A percentile compares a stretch with the other conserved stretches of the same genome.
phyloP scores from a whole-genome alignment of 108 stramenopile species.

The Conticribra weissflogii region DNA sequence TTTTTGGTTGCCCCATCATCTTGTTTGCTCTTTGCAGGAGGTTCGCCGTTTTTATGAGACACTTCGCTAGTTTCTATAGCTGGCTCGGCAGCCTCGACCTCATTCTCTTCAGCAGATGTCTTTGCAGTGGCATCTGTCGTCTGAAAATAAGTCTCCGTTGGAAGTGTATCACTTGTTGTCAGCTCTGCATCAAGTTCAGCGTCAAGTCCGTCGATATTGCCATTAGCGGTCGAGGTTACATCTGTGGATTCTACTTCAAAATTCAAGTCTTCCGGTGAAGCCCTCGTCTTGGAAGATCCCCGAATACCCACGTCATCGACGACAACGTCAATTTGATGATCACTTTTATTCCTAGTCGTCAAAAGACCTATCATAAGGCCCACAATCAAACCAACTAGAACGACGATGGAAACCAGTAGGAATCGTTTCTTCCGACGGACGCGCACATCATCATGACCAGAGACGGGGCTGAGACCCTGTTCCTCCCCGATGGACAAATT shows the following conservation, averaged over 20 bases:
- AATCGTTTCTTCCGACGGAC: not conserved
- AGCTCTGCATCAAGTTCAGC: too few relatives aligned
- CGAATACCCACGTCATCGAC: not conserved
- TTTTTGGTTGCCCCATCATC: too few relatives aligned
- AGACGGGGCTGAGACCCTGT: too few relatives aligned
- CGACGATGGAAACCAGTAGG: not conserved
- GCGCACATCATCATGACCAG: not conserved
- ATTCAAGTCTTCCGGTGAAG: not conserved
- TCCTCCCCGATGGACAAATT: not conserved
- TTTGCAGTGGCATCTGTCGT: too few relatives aligned
- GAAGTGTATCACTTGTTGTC: not conserved
- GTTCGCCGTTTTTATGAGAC: too few relatives aligned
- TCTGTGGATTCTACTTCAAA: not conserved
- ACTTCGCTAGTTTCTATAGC: too few relatives aligned
- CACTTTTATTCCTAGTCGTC: not conserved
- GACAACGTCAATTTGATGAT: not conserved
- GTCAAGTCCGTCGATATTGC: not conserved
- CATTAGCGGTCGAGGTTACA: not conserved
- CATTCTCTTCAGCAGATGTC: too few relatives aligned
- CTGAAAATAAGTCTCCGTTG: not conserved
- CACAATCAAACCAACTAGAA: not conserved
- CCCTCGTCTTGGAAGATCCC: not conserved
- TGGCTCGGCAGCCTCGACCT: too few relatives aligned
- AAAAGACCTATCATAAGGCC: not conserved
- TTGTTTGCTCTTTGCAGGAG: too few relatives aligned